Conservation (phyloP, 345 rosid genomes). For the Eucalyptus pauciflora region DNA sequence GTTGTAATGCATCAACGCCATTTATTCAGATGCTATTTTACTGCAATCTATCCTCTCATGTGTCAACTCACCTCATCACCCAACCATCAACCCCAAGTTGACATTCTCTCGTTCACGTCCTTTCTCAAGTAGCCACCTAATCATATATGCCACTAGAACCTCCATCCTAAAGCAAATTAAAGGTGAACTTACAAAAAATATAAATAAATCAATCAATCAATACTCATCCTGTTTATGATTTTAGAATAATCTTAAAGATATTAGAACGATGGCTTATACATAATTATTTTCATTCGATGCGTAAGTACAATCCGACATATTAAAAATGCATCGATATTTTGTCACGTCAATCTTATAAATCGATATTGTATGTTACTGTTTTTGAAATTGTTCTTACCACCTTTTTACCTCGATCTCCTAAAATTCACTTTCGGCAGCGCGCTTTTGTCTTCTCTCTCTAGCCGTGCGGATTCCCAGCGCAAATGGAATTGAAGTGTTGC, state of each 20-base stretch:
- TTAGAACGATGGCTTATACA: not conserved
- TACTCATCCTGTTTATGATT: not conserved
- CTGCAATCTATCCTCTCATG: not conserved
- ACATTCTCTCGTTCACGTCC: constrained; percentile 12
- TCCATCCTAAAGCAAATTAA: not conserved
- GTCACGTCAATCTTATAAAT: not conserved
- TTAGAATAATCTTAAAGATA: not conserved
- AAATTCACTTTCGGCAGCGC: constrained; percentile 11
- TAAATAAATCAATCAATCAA: accelerated
- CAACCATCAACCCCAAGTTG: constrained; percentile 15
- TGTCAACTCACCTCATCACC: not conserved
- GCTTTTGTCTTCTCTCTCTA: constrained; percentile 7
- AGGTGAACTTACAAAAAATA: not conserved
- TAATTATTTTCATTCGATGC: not conserved
- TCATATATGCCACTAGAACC: not conserved
- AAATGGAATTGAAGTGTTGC: not conserved
- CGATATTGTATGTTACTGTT: not conserved
- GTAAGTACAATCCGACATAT: not conserved
- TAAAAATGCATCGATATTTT: not conserved
- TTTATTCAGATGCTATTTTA: not conserved
- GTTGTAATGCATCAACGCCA: not conserved
- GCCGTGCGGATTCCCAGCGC: constrained; percentile 11
- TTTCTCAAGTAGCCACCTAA: not conserved
- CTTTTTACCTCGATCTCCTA: not conserved
- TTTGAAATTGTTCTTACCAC: not conserved